Conservation (phyloP, 495 filamentous ascomycete species). For the Penicillium salamii region DNA sequence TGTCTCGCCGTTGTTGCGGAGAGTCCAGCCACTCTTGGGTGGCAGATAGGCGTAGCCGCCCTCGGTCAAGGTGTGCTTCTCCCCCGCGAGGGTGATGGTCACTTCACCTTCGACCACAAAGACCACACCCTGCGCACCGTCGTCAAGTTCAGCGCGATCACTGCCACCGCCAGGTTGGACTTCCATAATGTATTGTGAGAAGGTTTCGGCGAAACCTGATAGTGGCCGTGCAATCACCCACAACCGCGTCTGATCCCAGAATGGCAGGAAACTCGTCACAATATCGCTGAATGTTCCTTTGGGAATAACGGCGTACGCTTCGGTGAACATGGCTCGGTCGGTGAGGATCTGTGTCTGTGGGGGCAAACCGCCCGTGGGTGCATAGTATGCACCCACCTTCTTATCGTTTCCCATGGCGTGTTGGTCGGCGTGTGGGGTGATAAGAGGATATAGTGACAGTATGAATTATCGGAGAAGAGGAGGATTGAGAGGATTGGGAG, state of each 20-base stretch:
- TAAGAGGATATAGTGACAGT: not conserved
- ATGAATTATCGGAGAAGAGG: too few relatives aligned
- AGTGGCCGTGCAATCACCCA: conserved; percentile 28
- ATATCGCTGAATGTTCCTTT: conserved; percentile 26
- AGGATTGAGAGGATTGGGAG: too few relatives aligned
- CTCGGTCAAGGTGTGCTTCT: conserved; percentile 20
- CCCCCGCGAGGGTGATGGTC: conserved; percentile 14
- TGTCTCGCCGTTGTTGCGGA: conserved; percentile 15
- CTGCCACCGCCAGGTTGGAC: conserved; percentile 24
- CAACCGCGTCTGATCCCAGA: conserved; percentile 26
- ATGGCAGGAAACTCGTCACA: conserved; percentile 26
- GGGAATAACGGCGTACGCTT: conserved; percentile 24
- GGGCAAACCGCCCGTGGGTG: conserved; percentile 24
- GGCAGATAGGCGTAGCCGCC: conserved; percentile 26
- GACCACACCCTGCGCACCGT: conserved; percentile 18
- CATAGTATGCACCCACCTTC: conserved; percentile 25
- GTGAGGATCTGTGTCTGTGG: conserved; percentile 24
- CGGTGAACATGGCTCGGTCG: conserved; percentile 30
- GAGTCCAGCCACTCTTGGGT: conserved; percentile 23
- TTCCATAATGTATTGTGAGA: conserved; percentile 31
- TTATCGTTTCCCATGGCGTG: conserved; percentile 22
- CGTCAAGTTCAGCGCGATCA: conserved; percentile 20
- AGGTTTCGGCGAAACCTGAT: conserved; percentile 27
- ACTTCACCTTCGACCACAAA: conserved; percentile 27
- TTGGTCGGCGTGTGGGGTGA: not conserved